phyloP scores from a whole-genome alignment of 768 basidiomycete genomes.

The Dictyophora rubrovolvata region DNA sequence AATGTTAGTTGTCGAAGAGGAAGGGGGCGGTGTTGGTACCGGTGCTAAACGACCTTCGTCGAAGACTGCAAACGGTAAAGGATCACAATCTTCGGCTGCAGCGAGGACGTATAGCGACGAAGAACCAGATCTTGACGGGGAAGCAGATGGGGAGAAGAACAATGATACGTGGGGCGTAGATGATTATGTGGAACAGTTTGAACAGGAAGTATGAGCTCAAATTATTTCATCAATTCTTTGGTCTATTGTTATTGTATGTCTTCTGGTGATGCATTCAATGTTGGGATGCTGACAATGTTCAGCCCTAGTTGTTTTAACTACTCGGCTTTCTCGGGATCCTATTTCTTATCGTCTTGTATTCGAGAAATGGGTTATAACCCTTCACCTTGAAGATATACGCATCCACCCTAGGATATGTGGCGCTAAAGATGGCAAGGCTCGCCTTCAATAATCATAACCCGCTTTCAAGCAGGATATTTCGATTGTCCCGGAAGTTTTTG shows the following conservation, averaged over 20 bases:
- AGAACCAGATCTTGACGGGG: slow-evolving; percentile 20
- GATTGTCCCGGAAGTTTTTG: too few relatives aligned
- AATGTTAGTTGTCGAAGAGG: slow-evolving; percentile 29
- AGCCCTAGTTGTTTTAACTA: background rate
- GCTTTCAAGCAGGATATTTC: too few relatives aligned
- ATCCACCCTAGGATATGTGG: too few relatives aligned
- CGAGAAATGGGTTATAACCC: too few relatives aligned
- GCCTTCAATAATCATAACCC: too few relatives aligned
- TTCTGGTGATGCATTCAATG: background rate
- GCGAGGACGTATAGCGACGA: slow-evolving; percentile 19
- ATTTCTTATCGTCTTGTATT: too few relatives aligned
- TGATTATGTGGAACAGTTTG: slow-evolving; percentile 46
- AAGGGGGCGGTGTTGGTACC: slow-evolving; percentile 24
- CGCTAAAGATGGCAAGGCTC: too few relatives aligned
- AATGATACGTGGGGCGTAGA: slow-evolving; percentile 14
- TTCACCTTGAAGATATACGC: too few relatives aligned
- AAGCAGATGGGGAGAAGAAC: slow-evolving; percentile 33
- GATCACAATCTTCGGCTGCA: slow-evolving; percentile 4
- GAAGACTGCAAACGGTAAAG: slow-evolving; percentile 25
- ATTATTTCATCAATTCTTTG: background rate
- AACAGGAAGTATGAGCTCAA: slow-evolving; percentile 51
- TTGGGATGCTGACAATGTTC: background rate
- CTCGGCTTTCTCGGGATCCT: background rate
- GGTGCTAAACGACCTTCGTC: slow-evolving; percentile 7
- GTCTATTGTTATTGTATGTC: background rate